Percentiles rank a stretch among this genome's conserved stretches.
These are phyloP conservation scores for Neurospora sp. DNA, from an alignment of 2,329 filamentous ascomycete species.

Conservation along the genomic window DNA sequence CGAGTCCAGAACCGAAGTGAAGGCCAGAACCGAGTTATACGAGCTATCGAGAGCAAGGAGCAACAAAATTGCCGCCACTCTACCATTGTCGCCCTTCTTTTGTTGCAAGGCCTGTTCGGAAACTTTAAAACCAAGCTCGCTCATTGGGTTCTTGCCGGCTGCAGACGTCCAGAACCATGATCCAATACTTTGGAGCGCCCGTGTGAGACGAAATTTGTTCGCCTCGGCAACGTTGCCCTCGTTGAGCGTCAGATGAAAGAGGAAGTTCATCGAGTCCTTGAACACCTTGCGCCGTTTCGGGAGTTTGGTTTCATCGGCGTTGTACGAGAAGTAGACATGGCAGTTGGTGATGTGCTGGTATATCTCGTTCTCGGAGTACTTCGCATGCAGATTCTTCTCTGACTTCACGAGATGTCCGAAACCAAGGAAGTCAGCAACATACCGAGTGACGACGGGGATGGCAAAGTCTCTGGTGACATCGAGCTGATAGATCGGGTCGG, in stretches of 20 bases:
- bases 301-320: constrained; percentile 6
- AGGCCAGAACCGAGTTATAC: constrained; percentile 7
- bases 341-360: constrained; percentile 12
- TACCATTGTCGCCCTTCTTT: neutral
- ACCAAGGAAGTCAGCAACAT: constrained; percentile 10
- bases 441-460: constrained; percentile 8
- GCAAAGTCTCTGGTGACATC: constrained; percentile 5
- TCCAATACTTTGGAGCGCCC: neutral
- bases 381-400: neutral
- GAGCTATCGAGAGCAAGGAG: constrained; percentile 8
- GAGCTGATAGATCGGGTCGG: constrained; percentile 1
- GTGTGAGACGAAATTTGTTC: neutral
- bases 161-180: neutral
- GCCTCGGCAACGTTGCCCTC: constrained; percentile 2
- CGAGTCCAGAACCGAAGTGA: neutral
- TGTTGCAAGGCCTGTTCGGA: constrained; percentile 2
- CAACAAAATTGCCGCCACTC: constrained; percentile 7
- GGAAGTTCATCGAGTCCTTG: constrained; percentile 2
- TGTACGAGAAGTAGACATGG: constrained; percentile 9
- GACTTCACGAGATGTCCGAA: constrained; percentile 5
- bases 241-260: constrained; percentile 4
- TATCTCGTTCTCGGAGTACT: constrained; percentile 9
- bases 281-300: constrained; percentile 8
- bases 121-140: constrained; percentile 2
- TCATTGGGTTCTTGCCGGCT: constrained; percentile 4